Conservation (phyloP, 2,329 filamentous ascomycete species). For the Fusarium sp. region DNA sequence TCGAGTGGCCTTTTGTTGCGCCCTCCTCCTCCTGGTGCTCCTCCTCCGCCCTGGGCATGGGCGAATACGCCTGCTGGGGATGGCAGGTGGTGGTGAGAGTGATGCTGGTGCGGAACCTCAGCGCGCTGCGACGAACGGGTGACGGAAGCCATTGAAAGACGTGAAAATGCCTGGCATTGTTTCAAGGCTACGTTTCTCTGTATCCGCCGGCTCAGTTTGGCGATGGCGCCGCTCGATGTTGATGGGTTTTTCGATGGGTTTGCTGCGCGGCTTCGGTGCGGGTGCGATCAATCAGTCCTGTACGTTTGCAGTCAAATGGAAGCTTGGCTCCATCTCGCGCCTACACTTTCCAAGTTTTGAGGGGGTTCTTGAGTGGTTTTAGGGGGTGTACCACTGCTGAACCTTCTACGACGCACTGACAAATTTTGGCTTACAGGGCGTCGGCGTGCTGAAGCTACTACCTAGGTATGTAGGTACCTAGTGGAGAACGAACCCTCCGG, state of each 20-base stretch:
- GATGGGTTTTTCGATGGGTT: slow-evolving; percentile 49
- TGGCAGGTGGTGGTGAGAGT: slow-evolving; percentile 51
- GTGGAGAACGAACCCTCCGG: not conserved
- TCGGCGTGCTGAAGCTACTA: slow-evolving; percentile 21
- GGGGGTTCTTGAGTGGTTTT: slow-evolving; percentile 15
- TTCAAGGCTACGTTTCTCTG: slow-evolving; percentile 44
- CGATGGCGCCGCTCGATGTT: slow-evolving; percentile 47
- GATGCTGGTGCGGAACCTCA: slow-evolving; percentile 60
- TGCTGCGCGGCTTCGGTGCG: slow-evolving; percentile 43
- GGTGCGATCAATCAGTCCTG: slow-evolving; percentile 41
- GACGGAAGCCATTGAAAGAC: slow-evolving; percentile 64
- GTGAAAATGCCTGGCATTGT: slow-evolving; percentile 56
- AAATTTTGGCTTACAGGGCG: slow-evolving; percentile 24
- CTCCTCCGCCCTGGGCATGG: slow-evolving; percentile 51
- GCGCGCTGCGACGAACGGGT: slow-evolving; percentile 65
- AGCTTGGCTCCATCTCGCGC: slow-evolving; percentile 24
- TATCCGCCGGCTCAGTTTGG: slow-evolving; percentile 43
- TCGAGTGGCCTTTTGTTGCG: slow-evolving; percentile 63
- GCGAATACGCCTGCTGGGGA: slow-evolving; percentile 52
- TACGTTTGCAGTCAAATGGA: slow-evolving; percentile 38
- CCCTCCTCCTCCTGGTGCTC: slow-evolving; percentile 54
- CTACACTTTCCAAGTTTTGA: slow-evolving; percentile 31
- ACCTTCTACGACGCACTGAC: slow-evolving; percentile 24
- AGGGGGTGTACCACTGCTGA: slow-evolving; percentile 24
- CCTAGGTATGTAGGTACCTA: too few species aligned